These are phyloP conservation scores for Corylus americana DNA, from an alignment of 306 rosid species.

Conservation along the genomic window DNA sequence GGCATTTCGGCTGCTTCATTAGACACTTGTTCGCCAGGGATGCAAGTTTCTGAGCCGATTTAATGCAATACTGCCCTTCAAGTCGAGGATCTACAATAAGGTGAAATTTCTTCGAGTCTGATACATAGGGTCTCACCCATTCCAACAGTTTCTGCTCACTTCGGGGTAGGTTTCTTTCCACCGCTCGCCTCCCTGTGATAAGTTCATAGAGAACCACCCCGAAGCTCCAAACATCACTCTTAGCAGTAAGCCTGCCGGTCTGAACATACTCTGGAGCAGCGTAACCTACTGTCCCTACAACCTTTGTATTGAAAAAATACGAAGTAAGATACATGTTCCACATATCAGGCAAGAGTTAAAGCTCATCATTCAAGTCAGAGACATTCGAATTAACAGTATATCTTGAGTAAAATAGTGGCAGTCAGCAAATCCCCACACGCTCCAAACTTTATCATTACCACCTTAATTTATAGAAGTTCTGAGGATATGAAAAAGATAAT, in stretches of 20 bases:
- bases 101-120: constrained; percentile 77
- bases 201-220: constrained; percentile 95
- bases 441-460: neutral
- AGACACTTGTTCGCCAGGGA: constrained; percentile 84
- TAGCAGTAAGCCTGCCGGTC: constrained; percentile 84
- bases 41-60: constrained; percentile 84
- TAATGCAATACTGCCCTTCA: constrained; percentile 62
- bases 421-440: neutral
- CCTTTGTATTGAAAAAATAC: constrained; percentile 46
- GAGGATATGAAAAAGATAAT: neutral
- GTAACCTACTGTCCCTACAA: constrained; percentile 95
- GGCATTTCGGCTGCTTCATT: constrained; percentile 80
- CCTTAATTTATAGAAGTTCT: constrained; percentile 10
- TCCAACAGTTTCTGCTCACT: constrained; percentile 93
- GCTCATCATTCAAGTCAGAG: constrained; percentile 4
- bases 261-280: constrained; percentile 98
- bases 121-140: constrained; percentile 81
- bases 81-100: constrained; percentile 81
- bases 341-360: constrained; percentile 12
- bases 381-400: constrained; percentile 23
- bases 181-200: constrained; percentile 91
- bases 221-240: constrained; percentile 96
- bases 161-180: constrained; percentile 90
- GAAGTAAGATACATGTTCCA: constrained; percentile 25
- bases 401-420: neutral